Conservation (phyloP, 2,329 filamentous ascomycete species). For the Phialemoniopsis sp. region DNA sequence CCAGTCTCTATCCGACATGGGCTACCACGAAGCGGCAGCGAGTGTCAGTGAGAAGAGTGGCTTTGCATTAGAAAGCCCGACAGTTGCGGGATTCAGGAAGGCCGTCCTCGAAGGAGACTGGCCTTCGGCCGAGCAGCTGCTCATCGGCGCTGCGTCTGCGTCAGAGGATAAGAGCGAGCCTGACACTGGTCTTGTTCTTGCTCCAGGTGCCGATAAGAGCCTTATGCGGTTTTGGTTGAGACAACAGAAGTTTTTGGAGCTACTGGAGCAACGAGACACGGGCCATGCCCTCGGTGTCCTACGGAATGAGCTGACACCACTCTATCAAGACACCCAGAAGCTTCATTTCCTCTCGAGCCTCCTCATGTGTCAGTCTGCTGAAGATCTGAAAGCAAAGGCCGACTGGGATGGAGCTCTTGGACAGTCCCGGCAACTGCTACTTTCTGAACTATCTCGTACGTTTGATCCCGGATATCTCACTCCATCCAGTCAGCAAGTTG, state of each 20-base stretch:
- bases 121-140: conserved; percentile 76
- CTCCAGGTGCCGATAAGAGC: conserved; percentile 69
- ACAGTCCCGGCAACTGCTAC: conserved; percentile 66
- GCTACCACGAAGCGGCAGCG: conserved; percentile 74
- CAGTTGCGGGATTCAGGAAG: conserved; percentile 79
- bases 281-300: conserved; percentile 75
- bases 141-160: conserved; percentile 50
- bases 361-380: conserved; percentile 79
- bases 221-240: conserved; percentile 85
- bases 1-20: conserved; percentile 84
- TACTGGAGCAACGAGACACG: conserved; percentile 74
- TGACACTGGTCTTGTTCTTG: conserved; percentile 65
- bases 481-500: neutral
- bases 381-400: conserved; percentile 72
- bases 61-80: conserved; percentile 78
- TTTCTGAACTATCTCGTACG: conserved; percentile 79
- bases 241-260: conserved; percentile 91
- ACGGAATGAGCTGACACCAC: conserved; percentile 79
- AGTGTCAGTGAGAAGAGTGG: conserved; percentile 78
- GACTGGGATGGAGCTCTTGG: conserved; percentile 81
- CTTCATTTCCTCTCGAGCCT: conserved; percentile 83
- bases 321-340: conserved; percentile 73
- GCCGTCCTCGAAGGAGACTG: conserved; percentile 80
- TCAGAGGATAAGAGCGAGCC: conserved; percentile 24
- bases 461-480: conserved; percentile 1